These are phyloP conservation scores for Priceomyces castillae DNA, from an alignment of 805 yeast species.

Conservation along the genomic window DNA sequence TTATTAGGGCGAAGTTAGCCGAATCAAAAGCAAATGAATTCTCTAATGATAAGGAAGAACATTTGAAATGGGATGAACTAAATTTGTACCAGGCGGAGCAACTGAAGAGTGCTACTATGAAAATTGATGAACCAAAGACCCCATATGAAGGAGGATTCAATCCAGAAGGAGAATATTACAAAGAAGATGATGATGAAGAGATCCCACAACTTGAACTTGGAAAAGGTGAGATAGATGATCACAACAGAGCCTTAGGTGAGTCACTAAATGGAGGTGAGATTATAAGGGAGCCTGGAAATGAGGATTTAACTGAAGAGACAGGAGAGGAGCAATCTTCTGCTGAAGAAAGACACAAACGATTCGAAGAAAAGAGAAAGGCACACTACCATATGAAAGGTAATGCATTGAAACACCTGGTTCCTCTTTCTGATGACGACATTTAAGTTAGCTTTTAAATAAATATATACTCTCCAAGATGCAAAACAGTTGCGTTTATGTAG, in stretches of 20 bases:
- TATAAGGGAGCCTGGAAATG: constrained; percentile 22
- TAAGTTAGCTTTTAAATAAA: neutral
- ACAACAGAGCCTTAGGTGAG: constrained; percentile 11
- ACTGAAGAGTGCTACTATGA: constrained; percentile 70
- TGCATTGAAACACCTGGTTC: constrained; percentile 39
- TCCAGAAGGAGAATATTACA: constrained; percentile 77
- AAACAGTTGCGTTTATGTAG: neutral
- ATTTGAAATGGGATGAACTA: constrained; percentile 80
- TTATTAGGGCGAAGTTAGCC: constrained; percentile 45
- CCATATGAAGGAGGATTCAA: constrained; percentile 90
- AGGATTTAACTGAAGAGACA: constrained; percentile 38
- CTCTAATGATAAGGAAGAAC: constrained; percentile 21
- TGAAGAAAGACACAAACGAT: constrained; percentile 61
- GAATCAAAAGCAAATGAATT: constrained; percentile 27
- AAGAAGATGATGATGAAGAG: constrained; percentile 61
- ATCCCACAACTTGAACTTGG: constrained; percentile 57
- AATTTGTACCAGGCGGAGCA: constrained; percentile 72
- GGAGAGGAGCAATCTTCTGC: constrained; percentile 41
- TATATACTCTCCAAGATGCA: neutral
- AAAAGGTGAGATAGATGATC: constrained; percentile 45
- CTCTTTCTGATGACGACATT: constrained; percentile 25
- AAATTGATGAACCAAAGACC: constrained; percentile 92
- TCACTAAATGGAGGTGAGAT: constrained; percentile 44
- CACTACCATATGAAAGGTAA: constrained; percentile 67
- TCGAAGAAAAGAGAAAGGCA: constrained; percentile 75